Base-by-base conservation (phyloP, 768 basidiomycete genomes). In the Trichaptum fuscoviolaceum region DNA sequence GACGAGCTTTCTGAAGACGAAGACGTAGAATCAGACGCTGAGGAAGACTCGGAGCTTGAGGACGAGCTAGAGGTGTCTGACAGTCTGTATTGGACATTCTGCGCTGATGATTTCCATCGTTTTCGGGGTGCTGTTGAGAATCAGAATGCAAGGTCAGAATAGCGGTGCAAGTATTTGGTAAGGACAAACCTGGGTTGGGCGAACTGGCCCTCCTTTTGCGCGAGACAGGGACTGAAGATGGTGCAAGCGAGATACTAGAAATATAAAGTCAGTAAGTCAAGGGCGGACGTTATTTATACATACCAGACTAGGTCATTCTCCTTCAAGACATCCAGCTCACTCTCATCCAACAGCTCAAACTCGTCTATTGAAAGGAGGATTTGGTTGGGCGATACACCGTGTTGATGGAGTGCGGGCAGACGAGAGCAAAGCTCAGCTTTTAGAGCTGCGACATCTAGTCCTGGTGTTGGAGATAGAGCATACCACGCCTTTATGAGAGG, bases 251-350 rank as follows among this genome's bases (percentile, higher is more conserved):
- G 3, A 52, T 52, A 12, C 42, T 52, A 52, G 2, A 20, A 6
- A 52, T 12, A 20, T 12, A 52, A 12, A 52, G 42, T 52, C 42
- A 52, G 42, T 15, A 52, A 52, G 42, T 20, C 10, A 12, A 6
- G 42, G 12, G 42, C 42, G 3, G 3, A 12, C 10, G 15, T 6
- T 20, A 3, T 20, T 2, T 4, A 12, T 52, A 52, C 67, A 7
- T 60, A 77, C 76, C 69, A 63, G 60, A 77, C 66, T 2, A 77
- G 67, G 59, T 77, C 76, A 18, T 73, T 72, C 30, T 76, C 75
- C 30, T 72, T 70, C 0, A 76, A 60, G 2, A 76, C 72, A 35
- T 75, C 75, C 23, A 74, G 65, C 0, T 68, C 65, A 52, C 71
- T 73, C 18, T 68, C 35, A 65, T 77, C 75, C 7, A 75, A 69